Base-by-base conservation (phyloP, 2,329 filamentous ascomycete species). In the Drechslerella coelobrocha region DNA sequence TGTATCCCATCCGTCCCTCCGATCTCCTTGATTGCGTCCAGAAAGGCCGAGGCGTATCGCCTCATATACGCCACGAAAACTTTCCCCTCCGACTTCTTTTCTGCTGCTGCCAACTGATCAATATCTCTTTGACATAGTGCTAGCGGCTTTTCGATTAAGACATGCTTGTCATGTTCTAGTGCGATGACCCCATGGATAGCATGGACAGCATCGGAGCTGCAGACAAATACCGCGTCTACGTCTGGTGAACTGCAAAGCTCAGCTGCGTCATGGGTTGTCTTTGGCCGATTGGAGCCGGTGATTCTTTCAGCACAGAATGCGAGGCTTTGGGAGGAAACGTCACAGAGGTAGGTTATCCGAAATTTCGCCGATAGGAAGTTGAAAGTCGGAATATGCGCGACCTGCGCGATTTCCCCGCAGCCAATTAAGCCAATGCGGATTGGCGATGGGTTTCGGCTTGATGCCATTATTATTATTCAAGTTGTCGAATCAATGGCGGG, bases 31-130 rank as follows among this genome's bases (percentile, higher is more conserved):
- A 87, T 81, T 0, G 83, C 81, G 23, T 84, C 80, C 0, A 80
- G 77, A 72, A 87, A 87, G 0, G 81, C 80, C 0, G 82, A 78
- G 0, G 86, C 85, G 74, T 87, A 86, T n/a, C 86, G 81, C 19
- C 86, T 79, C 80, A 86, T 86, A 61, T 84, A 86, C 1, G 85
- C 85, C 0, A 88, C 84, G 74, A 88, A 84, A 1, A 86, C 80
- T 27, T 76, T 79, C 0, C 80, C 81, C 9, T 76, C 74, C 0
- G 81, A 80, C 0, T 68, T 73, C 17, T 77, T 76, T 75, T 86
- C 83, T 0, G 84, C 84, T 0, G 78, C 81, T 27, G 83, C 77
- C 21, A 88, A 82, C 0, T 78, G 75, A 24, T 82, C 77, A 0
- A 82, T 78, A 50, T 82, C 81, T 1, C 78, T 79, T 19, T 83